A percentile compares a stretch with the other conserved stretches of the same genome.
Evolutionary conservation across 257 asterid species (phyloP).

Genomic region (Linderniella brevidens): DNA sequence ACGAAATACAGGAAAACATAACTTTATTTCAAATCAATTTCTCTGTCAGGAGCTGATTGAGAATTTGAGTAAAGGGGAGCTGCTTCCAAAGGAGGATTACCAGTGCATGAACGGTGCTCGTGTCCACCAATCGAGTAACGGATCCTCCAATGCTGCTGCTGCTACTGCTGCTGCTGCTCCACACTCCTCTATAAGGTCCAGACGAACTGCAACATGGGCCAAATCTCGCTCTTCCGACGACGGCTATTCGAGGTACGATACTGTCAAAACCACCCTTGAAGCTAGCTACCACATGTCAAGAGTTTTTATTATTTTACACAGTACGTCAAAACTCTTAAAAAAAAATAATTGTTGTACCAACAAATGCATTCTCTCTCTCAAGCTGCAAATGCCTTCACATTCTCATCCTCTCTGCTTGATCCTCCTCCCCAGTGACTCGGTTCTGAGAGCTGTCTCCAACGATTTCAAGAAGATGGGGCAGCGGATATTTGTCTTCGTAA

Average conservation of each 20-base stretch:
- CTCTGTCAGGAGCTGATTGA: slow-evolving; percentile 59
- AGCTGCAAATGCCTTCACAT: no score
- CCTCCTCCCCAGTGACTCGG: slow-evolving; percentile 47
- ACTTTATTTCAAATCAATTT: slow-evolving; percentile 5
- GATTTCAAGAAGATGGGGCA: slow-evolving; percentile 87
- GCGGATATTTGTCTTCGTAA: slow-evolving; percentile 66
- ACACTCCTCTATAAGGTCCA: slow-evolving; percentile 78
- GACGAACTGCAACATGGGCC: slow-evolving; percentile 93
- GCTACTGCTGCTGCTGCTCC: slow-evolving; percentile 27
- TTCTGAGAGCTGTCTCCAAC: slow-evolving; percentile 25
- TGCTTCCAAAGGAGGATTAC: slow-evolving; percentile 71
- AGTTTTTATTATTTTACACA: no score
- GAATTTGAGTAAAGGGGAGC: slow-evolving; percentile 56
- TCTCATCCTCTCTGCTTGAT: neutral
- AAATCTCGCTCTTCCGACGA: slow-evolving; percentile 67
- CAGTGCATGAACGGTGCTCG: slow-evolving; percentile 42
- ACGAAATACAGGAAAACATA: no score
- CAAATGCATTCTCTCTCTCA: no score
- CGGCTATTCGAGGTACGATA: slow-evolving; percentile 62
- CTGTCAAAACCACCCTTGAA: no score
- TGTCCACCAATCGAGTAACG: slow-evolving; percentile 7
- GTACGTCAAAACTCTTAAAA: no score
- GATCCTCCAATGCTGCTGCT: slow-evolving; percentile 18
- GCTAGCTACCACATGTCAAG: no score
- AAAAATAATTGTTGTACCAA: no score